Evolutionary conservation across 441 rosid species (phyloP), one percentile per base, ranked within the genome.

Genomic region (Breynia disticha): DNA sequence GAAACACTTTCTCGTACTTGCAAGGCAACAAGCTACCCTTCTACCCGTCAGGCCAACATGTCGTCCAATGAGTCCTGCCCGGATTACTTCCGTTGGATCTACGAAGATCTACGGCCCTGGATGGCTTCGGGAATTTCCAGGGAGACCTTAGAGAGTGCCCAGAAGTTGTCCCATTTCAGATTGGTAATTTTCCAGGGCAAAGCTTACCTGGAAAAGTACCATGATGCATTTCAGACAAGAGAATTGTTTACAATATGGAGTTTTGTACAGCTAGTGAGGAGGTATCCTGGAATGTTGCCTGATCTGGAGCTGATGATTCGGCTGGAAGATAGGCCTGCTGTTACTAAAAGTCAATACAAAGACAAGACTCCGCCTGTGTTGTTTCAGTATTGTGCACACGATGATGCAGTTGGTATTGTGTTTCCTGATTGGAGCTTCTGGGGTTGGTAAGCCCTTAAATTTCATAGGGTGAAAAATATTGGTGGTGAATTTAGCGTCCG

Each of bases 351-450:
- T 20, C 62, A 75, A 18, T 74, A 69, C 12, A 24, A 53, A 12
- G 73, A 41, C 9, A 24, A 47, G 45, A 67, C 50, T 0, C 83
- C 83, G 4, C 94, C 94, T 3, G 76, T 76, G 15, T 17, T 85
- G 63, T 84, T 87, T 63, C 75, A 79, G 45, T 88, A 83, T 55
- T 79, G 95, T 16, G 82, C 81, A 0, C 73, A 83, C 17, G 62
- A 70, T 59, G 67, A 75, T 76, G 73, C 86, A 8, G 38, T 74
- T 64, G 95, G 84, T 59, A 64, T 88, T 13, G 94, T 81, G 16
- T 72, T 84, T 57, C 96, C 94, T 11, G 94, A 84, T 60, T 84
- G 90, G 90, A 77, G 88, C 20, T 84, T 82, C 57, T 85, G 95
- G 96, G 91, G 95, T 58, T 88, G 96, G 95, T 88, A 62, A 41